Base-by-base conservation (phyloP, 495 filamentous ascomycete genomes). In the Melanomma pulvis-pyrius region DNA sequence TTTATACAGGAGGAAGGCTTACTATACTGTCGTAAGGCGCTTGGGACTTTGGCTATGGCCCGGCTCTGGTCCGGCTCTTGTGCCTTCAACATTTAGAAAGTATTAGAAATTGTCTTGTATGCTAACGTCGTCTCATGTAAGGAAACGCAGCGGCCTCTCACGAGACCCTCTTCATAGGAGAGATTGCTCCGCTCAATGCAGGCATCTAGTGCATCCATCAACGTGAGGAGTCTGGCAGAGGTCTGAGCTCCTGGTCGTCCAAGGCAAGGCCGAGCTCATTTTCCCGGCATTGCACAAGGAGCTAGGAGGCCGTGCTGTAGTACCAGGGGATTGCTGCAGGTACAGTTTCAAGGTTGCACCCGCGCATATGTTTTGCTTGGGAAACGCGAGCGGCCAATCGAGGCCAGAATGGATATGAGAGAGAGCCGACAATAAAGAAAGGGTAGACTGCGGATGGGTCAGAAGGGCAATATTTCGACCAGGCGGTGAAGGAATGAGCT, bases 231-330 rank as follows among this genome's bases (percentile, higher is more conserved):
- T 29, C 21, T 48, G 29, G n/a, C 25, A 11, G 32, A 9, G 26
- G 39, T 2, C 39, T 9, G 34, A 30, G 56, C 21, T 29, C 39
- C 9, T n/a, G 41, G 25, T 28, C 44, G 21, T 34, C 30, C 9
- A 57, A 41, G 25, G 36, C 13, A 49, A 29, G 56, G 39, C 30
- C 24, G 39, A 59, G 41, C 19, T 24, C 17, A 61, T 61, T 52
- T 30, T n/a, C n/a, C 50, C 60, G 36, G 50, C 25, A 26, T 46
- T 15, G 50, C 32, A 55, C 60, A 54, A 44, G 50, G 21, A 46
- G 60, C 60, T 54, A 53, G 49, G 25, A 63, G 49, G 47, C 9
- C 34, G 36, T 63, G 32, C 36, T 21, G 60, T 63, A 26, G 17
- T 4, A 39, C 49, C 28, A 30, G 19, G 50, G 39, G 2, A 1